phyloP scores from a whole-genome alignment of 2,329 filamentous ascomycete species.

The Pseudogymnoascus sp. region DNA sequence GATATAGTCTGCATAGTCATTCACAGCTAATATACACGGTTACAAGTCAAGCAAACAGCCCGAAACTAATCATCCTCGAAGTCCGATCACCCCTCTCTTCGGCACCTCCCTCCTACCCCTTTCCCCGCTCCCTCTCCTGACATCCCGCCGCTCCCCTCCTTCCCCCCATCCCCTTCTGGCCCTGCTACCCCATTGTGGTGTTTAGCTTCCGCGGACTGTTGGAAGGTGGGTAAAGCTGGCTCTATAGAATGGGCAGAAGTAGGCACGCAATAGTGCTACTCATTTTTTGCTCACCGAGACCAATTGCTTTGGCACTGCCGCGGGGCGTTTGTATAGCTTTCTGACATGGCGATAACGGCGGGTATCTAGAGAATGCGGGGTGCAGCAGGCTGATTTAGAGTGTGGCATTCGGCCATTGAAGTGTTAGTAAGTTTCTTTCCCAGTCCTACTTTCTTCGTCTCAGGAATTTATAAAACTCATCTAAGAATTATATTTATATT shows the following conservation, averaged over 20 bases:
- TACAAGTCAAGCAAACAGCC: neutral
- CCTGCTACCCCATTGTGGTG: neutral
- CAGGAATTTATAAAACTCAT: neutral
- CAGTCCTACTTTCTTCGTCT: neutral
- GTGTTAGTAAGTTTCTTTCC: neutral
- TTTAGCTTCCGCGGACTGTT: neutral
- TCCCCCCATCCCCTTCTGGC: neutral
- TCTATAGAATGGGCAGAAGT: neutral
- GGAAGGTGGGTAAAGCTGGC: neutral
- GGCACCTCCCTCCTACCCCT: neutral
- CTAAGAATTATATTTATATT: neutral
- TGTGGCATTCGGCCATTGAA: neutral
- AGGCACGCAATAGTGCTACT: neutral
- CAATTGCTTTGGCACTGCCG: neutral
- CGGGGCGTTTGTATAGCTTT: neutral
- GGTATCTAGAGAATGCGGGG: neutral
- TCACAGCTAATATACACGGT: neutral
- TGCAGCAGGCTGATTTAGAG: neutral
- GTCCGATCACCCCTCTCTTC: neutral
- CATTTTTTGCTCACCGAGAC: neutral
- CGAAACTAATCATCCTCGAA: neutral
- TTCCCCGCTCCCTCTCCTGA: neutral
- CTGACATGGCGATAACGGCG: neutral
- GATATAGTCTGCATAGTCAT: neutral
- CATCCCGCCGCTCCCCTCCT: neutral